Evolutionary conservation across 257 asterid species (phyloP), one percentile per base, ranked within the genome.

Genomic region (Haberlea rhodopensis): DNA sequence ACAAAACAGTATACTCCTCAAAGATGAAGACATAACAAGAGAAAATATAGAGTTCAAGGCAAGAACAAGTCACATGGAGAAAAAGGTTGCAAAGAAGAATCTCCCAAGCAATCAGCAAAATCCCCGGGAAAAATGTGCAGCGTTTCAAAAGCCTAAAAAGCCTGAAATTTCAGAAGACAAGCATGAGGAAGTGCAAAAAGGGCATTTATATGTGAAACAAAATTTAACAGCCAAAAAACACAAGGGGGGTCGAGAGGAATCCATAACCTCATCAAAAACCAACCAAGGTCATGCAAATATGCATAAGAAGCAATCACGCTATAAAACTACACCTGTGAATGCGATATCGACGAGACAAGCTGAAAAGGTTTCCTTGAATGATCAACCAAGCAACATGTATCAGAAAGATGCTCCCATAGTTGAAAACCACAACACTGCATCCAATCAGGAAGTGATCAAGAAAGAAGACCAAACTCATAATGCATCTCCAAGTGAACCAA

Each of bases 171-270:
- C 69, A 60, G 78, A 79, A 64, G 85, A 66, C 57, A 72, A 75
- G 61, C 29, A 52, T 34, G 74, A 23, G 24, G 79, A 70, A 57
- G 84, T 56, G 57, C 79, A 73, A 64, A 78, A 71, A 48, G 73
- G 65, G 54, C 76, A 79, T 60, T 83, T 61, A 53, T 63, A 55
- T 71, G 72, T 70, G 67, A 80, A 77, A 71, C 84, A 75, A 69
- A 82, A 70, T 63, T 11, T 67, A 75, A 71, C 40, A 53, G 66
- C 76, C 37, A 76, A 77, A 32, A 71, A 71, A 72, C 71, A 53
- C 2, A 82, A 80, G 75, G 78, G 62, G 15, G 69, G 65, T 18
- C 79, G n/a, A n/a, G 70, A 57, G 63, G 86, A 82, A 70, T 27
- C 75, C 72, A 60, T 27, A 25, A 52, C 72, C 32, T 68, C 77